Base-by-base conservation (phyloP, 2,329 filamentous ascomycete species). In the Hysterium pulicare region DNA sequence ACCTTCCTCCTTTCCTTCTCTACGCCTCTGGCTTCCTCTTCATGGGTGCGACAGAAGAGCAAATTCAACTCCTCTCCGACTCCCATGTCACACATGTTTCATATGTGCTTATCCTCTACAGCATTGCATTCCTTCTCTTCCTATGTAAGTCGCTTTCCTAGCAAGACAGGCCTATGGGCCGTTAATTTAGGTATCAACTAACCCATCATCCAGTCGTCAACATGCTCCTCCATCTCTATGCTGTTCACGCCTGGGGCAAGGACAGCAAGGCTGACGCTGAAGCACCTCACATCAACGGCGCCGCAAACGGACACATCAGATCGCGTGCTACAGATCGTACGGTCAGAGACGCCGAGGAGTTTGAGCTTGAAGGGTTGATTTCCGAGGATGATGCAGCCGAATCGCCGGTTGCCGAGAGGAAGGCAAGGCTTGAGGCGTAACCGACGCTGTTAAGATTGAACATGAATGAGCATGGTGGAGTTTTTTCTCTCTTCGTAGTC, bases 31-130 rank as follows among this genome's bases (percentile, higher is more conserved):
- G 93, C 1, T 95, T 97, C 71, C 77, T 98, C 31, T 98, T 98
- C 72, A 95, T 97, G 90, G 87, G 89, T 23, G 91, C 93, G 13
- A 97, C 90, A 1, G 93, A 97, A 65, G 90, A 98, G 70, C 93
- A 97, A 69, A 95, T 97, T 87, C 60, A 75, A 17, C 73, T 96
- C 2, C 74, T 97, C 4, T 77, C 81, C 31, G 73, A 80, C 30
- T 85, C 87, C 0, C 77, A 83, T 45, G 83, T 97, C 57, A 90
- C 90, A 20, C 89, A 94, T 59, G 87, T 97, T 32, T 85, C 90
- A 4, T 98, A 97, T 66, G 82, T 97, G 31, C 77, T 98, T 20
- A 90, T 97, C 40, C 73, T 96, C 8, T 97, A 86, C 75, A 95
- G 88, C 57, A 75, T 96, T 39, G 85, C 91, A 19, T 96, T 95